Conservation (phyloP, 2,329 filamentous ascomycete species). For the Calonectria pteridis region DNA sequence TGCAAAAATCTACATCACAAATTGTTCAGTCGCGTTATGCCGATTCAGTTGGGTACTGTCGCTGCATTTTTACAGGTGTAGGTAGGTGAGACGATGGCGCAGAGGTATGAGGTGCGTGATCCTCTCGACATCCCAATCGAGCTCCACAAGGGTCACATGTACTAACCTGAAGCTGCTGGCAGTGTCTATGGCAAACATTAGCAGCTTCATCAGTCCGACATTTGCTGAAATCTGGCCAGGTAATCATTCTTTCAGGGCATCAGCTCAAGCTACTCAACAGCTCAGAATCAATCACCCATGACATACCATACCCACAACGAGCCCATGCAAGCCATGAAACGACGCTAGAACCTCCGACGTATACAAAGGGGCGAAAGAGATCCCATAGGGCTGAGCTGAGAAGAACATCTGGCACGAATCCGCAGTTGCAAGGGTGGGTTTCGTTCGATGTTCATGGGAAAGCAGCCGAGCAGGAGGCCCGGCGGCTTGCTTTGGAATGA, state of each 20-base stretch:
- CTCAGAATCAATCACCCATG: neutral
- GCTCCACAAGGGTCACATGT: neutral
- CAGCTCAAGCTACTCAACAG: neutral
- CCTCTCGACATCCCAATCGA: neutral
- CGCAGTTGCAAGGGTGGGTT: neutral
- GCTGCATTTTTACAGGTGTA: too few species aligned
- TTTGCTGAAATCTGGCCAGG: too few species aligned
- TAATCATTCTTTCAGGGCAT: neutral
- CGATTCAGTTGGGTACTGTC: too few species aligned
- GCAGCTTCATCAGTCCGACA: neutral
- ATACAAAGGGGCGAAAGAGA: neutral
- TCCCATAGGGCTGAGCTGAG: slow-evolving; percentile 12
- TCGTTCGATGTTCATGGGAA: neutral
- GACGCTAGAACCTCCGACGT: neutral
- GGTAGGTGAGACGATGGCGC: too few species aligned
- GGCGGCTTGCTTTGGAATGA: neutral
- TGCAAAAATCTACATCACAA: too few species aligned
- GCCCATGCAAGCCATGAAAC: neutral
- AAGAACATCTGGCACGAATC: neutral
- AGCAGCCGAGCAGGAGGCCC: neutral
- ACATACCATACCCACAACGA: neutral
- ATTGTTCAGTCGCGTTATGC: too few species aligned
- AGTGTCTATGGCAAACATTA: neutral
- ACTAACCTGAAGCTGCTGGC: too few species aligned
- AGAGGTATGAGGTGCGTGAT: neutral